Conservation (phyloP, 2,329 filamentous ascomycete genomes). For the Trichoderma cornu-damae region DNA sequence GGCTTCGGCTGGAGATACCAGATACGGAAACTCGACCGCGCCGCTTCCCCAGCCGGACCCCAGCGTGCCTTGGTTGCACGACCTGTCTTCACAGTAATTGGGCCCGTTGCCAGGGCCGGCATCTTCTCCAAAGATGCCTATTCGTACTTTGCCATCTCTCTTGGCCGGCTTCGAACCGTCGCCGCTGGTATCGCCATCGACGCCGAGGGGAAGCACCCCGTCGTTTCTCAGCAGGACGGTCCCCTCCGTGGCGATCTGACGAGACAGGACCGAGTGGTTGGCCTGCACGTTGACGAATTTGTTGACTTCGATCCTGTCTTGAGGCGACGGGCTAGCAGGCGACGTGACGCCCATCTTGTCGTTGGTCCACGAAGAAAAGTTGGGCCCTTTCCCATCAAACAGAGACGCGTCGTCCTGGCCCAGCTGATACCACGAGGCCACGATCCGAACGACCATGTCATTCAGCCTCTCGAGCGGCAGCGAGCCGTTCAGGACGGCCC, state of each 20-base stretch:
- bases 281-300: conserved; percentile 60
- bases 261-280: conserved; percentile 47
- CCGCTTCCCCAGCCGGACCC: conserved; percentile 73
- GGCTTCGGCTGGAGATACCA: conserved; percentile 60
- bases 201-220: conserved; percentile 47
- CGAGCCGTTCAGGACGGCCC: conserved; percentile 74
- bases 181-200: conserved; percentile 28
- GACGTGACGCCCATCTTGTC: conserved; percentile 51
- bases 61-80: conserved; percentile 63
- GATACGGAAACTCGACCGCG: conserved; percentile 61
- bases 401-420: conserved; percentile 67
- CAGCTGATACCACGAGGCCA: conserved; percentile 85
- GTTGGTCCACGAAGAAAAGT: conserved; percentile 71
- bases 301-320: conserved; percentile 51
- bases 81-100: conserved; percentile 62
- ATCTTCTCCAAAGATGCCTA: conserved; percentile 52
- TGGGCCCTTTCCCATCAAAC: conserved; percentile 68
- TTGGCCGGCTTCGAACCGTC: conserved; percentile 21
- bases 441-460: conserved; percentile 82
- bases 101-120: conserved; percentile 49
- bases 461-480: conserved; percentile 74
- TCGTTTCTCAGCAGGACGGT: conserved; percentile 59
- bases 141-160: conserved; percentile 37
- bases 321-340: conserved; percentile 42
- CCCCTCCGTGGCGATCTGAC: conserved; percentile 51